These are phyloP conservation scores for Mycena leptocephala DNA, from an alignment of 768 basidiomycete genomes.

Conservation along the genomic window DNA sequence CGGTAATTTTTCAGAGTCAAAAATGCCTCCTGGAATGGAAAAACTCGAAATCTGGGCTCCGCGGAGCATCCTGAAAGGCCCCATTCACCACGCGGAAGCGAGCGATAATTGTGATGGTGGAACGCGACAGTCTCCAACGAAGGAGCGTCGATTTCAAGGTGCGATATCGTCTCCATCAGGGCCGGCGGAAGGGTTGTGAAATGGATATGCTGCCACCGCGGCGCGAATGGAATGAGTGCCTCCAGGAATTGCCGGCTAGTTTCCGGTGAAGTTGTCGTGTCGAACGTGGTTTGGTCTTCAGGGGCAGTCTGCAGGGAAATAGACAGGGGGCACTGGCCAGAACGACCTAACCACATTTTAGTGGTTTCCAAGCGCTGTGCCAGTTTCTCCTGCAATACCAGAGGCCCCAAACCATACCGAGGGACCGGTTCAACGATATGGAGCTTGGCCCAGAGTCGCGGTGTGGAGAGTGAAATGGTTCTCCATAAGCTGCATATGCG, in stretches of 20 bases:
- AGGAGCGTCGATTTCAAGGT: not conserved
- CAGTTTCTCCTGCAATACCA: not conserved
- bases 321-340: conserved; percentile 5
- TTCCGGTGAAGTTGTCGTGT: too few species aligned
- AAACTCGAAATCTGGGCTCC: not conserved
- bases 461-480: not conserved
- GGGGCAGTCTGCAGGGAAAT: not conserved
- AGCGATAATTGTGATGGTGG: not conserved
- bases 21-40: not conserved
- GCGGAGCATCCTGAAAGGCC: not conserved
- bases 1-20: not conserved
- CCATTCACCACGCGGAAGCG: not conserved
- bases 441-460: not conserved
- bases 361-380: not conserved
- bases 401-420: not conserved
- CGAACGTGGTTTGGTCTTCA: too few species aligned
- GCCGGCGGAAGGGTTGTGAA: not conserved
- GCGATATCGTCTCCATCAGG: not conserved
- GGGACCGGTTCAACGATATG: not conserved
- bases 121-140: not conserved
- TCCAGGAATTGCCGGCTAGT: not conserved
- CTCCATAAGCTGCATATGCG: conserved; percentile 24
- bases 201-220: conserved; percentile 7
- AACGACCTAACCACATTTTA: conserved; percentile 6
- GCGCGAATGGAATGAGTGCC: not conserved